Percentiles rank a stretch among this genome's conserved stretches.
Evolutionary conservation across 768 basidiomycete species (phyloP).

Genomic region (Lactarius pseudohatsudake): DNA sequence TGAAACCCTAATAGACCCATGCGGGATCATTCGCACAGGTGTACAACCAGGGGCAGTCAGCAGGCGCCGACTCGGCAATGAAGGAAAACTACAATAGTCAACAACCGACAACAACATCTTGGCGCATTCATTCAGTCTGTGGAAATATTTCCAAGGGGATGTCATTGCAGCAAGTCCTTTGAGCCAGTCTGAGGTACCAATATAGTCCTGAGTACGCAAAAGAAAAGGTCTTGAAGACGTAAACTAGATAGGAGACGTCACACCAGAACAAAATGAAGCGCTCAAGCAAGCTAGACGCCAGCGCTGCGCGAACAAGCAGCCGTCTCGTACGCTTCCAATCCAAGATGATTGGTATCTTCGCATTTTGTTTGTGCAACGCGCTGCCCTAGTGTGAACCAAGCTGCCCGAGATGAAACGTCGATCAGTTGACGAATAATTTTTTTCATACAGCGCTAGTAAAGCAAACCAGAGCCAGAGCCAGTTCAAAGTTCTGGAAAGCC

Average conservation of each 20-base stretch:
- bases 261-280: not conserved
- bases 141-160: slow-evolving; percentile 20
- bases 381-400: not conserved
- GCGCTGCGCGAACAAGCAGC: not conserved
- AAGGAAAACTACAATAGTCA: not conserved
- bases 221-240: slow-evolving; percentile 5
- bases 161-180: not conserved
- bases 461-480: not conserved
- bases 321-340: not conserved
- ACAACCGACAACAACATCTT: slow-evolving; percentile 3
- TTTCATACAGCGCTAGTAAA: not conserved
- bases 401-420: not conserved
- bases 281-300: not conserved
- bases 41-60: not conserved
- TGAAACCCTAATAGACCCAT: slow-evolving; percentile 5
- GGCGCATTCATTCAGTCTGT: slow-evolving; percentile 2
- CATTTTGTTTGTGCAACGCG: not conserved
- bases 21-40: slow-evolving; percentile 1
- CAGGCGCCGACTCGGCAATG: slow-evolving; percentile 10
- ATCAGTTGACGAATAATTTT: not conserved
- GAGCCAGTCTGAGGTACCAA: slow-evolving; percentile 17
- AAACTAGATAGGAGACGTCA: not conserved
- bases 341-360: not conserved
- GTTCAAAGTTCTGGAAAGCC: not conserved
- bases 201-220: slow-evolving; percentile 2